Base-by-base conservation (phyloP, 305 asterid genomes). In the Rubia balearica region DNA sequence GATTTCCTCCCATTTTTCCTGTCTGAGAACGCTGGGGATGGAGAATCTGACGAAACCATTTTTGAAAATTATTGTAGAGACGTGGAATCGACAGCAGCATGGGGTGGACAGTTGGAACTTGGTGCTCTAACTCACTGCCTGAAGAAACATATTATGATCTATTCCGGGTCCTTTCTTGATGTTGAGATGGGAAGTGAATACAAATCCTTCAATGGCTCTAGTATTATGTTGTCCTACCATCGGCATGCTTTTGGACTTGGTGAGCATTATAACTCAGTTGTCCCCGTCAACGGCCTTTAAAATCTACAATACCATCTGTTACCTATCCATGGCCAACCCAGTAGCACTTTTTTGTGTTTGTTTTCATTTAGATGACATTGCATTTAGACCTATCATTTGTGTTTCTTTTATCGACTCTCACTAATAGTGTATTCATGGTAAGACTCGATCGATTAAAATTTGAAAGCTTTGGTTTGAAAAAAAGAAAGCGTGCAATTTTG, bases 141-240 rank as follows among this genome's bases (percentile, higher is more conserved):
- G 77, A 91, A 87, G 92, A 88, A 87, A 78, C 96, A 85, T 68
- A 85, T 94, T 68, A 76, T 80, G 86, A 75, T 94, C 71, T 88
- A 75, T 76, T 94, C 97, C 13, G 98, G 97, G 9, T 89, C 96
- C 6, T 90, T 90, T 73, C 98, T 97, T 72, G 95, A 89, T 68
- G 98, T 93, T 22, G 98, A 93, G 88, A 93, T 93, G 98, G 98
- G 98, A 46, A 90, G 88, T 85, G 97, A 93, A 64, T 93, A 89
- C 81, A 88, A 84, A 78, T 70, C 57, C 5, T 51, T 84, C 24
- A 78, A 79, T 1, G 57, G 53, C 42, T 72, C 83, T 12, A 89
- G 86, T 68, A 78, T 91, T 27, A 83, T 75, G 85, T 74, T 89
- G 8, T 91, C 96, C 2, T 88, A 84, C 75, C 97, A 91, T 75